Evolutionary conservation across 2,329 filamentous ascomycete species (phyloP).

Genomic region (Aureobasidium sp.): DNA sequence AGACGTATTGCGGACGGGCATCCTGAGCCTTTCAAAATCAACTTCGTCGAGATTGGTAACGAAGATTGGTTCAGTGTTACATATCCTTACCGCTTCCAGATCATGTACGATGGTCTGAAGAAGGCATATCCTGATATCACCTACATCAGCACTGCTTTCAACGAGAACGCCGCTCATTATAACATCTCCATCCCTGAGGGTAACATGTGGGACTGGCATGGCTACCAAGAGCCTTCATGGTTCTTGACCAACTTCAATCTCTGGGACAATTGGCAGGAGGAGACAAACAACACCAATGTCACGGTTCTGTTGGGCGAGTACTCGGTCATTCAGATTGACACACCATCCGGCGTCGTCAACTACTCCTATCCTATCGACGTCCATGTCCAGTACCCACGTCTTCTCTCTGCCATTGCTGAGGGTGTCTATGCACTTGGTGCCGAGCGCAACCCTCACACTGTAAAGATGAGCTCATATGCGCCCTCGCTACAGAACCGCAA

Average conservation of each 20-base stretch:
- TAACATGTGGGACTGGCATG: constrained; percentile 36
- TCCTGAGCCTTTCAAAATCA: constrained; percentile 52
- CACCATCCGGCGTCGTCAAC: constrained; percentile 24
- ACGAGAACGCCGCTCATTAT: constrained; percentile 25
- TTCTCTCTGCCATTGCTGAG: constrained; percentile 26
- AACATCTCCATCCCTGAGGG: constrained; percentile 33
- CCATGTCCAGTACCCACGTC: constrained; percentile 25
- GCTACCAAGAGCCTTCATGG: constrained; percentile 35
- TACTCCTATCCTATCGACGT: constrained; percentile 21
- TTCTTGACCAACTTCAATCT: constrained; percentile 37
- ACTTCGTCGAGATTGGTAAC: constrained; percentile 59
- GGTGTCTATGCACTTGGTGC: constrained; percentile 27
- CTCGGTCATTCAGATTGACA: constrained; percentile 27
- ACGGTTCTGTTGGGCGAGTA: constrained; percentile 23
- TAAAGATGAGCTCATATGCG: constrained; percentile 26
- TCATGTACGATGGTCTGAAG: constrained; percentile 53
- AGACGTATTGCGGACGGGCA: constrained; percentile 53
- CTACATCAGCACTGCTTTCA: constrained; percentile 35
- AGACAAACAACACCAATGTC: constrained; percentile 21
- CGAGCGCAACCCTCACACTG: constrained; percentile 27
- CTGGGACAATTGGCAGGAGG: constrained; percentile 34
- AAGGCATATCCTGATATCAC: constrained; percentile 49
- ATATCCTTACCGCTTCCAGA: constrained; percentile 44
- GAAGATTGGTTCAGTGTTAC: constrained; percentile 49
- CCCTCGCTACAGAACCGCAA: constrained; percentile 30